Conservation (phyloP, 202 grass and related monocot species). For the Brachypodium distachyon region DNA sequence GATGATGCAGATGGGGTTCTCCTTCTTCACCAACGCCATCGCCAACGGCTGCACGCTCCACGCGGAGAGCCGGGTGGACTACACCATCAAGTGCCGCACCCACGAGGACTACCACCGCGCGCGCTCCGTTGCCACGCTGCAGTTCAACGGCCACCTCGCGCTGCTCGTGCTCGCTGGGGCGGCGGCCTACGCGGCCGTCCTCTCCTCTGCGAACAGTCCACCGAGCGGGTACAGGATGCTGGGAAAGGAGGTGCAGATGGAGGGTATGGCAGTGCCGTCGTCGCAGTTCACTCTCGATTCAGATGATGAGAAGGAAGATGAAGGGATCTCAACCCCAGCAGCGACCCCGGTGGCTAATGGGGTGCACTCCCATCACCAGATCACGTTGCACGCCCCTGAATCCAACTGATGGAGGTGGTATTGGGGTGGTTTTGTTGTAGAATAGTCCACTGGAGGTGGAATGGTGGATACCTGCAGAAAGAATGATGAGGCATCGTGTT, state of each 20-base stretch:
- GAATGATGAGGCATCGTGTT: not conserved
- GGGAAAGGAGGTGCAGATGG: conserved; percentile 81
- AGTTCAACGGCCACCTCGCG: conserved; percentile 93
- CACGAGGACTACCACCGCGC: conserved; percentile 96
- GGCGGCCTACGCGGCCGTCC: conserved; percentile 21
- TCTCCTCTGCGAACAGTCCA: not conserved
- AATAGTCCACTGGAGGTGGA: not conserved
- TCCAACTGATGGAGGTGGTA: conserved; percentile 24
- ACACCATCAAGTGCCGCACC: conserved; percentile 89
- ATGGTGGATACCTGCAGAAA: not conserved
- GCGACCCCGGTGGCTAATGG: conserved; percentile 10
- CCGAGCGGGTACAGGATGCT: conserved; percentile 53
- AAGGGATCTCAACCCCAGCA: conserved; percentile 7
- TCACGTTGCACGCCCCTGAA: conserved; percentile 23
- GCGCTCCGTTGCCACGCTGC: conserved; percentile 70
- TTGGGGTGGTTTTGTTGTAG: not conserved
- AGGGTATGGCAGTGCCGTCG: conserved; percentile 22
- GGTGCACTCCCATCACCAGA: conserved; percentile 21
- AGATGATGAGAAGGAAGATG: conserved; percentile 62
- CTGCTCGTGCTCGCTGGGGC: conserved; percentile 53
- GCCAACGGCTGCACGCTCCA: conserved; percentile 62
- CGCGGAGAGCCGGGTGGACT: conserved; percentile 42
- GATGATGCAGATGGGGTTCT: conserved; percentile 96
- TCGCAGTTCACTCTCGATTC: conserved; percentile 73
- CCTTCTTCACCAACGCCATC: conserved; percentile 79